Evolutionary conservation across 176 grass and related monocot species (phyloP), one percentile per base, ranked within the genome.

Genomic region (Metroxylon sagu): DNA sequence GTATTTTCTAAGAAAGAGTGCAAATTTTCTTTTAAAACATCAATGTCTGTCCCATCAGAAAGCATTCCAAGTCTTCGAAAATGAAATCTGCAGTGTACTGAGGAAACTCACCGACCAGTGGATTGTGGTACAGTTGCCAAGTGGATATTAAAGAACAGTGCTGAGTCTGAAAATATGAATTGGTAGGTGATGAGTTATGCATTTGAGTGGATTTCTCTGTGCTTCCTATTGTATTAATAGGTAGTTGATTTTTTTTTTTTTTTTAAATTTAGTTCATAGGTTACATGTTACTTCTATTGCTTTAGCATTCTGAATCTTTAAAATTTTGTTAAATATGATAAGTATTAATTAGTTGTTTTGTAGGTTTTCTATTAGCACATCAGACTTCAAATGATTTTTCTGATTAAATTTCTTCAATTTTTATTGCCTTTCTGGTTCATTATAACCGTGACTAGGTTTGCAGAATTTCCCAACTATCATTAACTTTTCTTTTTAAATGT

Each of bases 101-200:
- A 85, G 65, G 93, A 98, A 82, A 88, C 93, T 67, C 93, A 98
- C 57, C 78, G 87, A 65, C 93, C 93, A 49, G 84, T 98, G 16
- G 80, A 88, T 55, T 98, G 93, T 10, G 76, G 54, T 62, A 98
- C 84, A 60, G 87, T 92, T 61, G 69, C 78, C 16, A 92, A 79
- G 63, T 98, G 93, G 93, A 70, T 92, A 64, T 63, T 88, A 58
- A 92, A 98, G 66, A 98, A 98, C 57, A 92, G 87, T n/a, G 87
- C 87, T 2, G 93, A 98, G 70, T 98, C 93, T 59, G 93, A 98
- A 75, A 98, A 92, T 74, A 92, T 92, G 87, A 98, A 92, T 61
- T 98, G 93, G 93, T 98, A 72, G 35, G 35, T 43, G 5, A 43
- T 43, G 35, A 2, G 35, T 43, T 43, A 43, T 35, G 31, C 7